Conservation (phyloP, 2,329 filamentous ascomycete genomes). For the Microdochium bolleyi region DNA sequence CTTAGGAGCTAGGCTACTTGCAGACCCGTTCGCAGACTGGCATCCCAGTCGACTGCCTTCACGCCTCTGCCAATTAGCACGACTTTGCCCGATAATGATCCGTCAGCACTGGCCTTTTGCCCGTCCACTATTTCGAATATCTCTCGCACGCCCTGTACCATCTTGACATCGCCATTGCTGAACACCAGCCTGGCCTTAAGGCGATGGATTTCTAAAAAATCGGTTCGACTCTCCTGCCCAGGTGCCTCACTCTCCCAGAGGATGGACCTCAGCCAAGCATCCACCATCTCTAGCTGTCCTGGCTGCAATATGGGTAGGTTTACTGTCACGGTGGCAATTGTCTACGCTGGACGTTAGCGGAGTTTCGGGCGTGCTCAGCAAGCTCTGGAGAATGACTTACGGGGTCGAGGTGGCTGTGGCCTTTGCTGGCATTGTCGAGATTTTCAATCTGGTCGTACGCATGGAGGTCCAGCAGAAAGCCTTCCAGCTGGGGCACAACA, state of each 20-base stretch:
- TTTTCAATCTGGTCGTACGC: constrained; percentile 80
- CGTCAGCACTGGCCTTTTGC: constrained; percentile 12
- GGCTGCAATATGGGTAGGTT: constrained; percentile 51
- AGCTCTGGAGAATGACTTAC: constrained; percentile 37
- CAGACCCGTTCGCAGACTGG: constrained; percentile 22
- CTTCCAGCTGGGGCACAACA: constrained; percentile 73
- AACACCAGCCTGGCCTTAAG: constrained; percentile 73
- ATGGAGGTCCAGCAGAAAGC: constrained; percentile 80
- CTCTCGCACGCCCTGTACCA: constrained; percentile 87
- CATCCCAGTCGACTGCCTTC: constrained; percentile 39
- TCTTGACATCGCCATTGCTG: constrained; percentile 55
- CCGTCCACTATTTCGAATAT: constrained; percentile 84
- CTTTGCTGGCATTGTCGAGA: constrained; percentile 64
- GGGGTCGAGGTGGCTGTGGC: constrained; percentile 85
- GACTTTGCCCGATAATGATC: constrained; percentile 42
- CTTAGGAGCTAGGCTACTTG: constrained; percentile 3
- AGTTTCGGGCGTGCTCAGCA: constrained; percentile 2
- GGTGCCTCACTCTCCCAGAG: constrained; percentile 73
- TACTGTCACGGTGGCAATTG: constrained; percentile 77
- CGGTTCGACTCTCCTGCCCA: constrained; percentile 20
- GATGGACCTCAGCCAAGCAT: constrained; percentile 74
- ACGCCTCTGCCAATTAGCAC: constrained; percentile 56
- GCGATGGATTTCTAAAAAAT: constrained; percentile 72
- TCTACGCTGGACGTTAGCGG: constrained; percentile 37
- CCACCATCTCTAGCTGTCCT: constrained; percentile 54